Percentiles rank a stretch among this genome's conserved stretches.
Conservation (phyloP, 345 rosid species). For the Cardamine chenopodiifolia region DNA sequence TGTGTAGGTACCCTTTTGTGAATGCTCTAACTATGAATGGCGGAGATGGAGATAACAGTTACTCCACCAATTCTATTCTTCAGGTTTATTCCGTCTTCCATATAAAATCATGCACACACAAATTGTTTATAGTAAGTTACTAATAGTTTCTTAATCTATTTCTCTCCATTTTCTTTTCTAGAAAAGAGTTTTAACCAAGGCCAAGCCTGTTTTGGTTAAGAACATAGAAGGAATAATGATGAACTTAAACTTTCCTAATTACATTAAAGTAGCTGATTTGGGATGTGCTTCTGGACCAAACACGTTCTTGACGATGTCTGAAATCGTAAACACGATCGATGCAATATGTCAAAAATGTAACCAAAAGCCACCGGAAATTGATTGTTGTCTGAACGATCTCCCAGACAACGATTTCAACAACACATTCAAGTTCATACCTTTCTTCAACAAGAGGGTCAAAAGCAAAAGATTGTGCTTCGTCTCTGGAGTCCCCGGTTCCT, state of each 20-base stretch:
- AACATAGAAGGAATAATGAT: neutral
- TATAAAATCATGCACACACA: neutral
- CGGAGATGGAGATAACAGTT: constrained; percentile 26
- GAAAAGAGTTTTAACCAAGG: neutral
- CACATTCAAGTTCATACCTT: constrained; percentile 22
- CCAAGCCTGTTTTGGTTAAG: constrained; percentile 13
- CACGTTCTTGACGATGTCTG: constrained; percentile 26
- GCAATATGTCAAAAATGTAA: neutral
- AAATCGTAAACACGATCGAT: constrained; percentile 14
- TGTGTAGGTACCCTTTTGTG: neutral
- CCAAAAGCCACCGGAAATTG: constrained; percentile 29
- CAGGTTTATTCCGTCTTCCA: neutral
- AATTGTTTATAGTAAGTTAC: neutral
- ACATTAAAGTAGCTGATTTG: constrained; percentile 44
- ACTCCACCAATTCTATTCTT: constrained; percentile 28
- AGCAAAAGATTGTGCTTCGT: constrained; percentile 29
- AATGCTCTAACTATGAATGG: constrained; percentile 9
- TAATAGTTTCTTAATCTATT: neutral
- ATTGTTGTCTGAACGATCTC: constrained; percentile 50
- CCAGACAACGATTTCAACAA: constrained; percentile 48
- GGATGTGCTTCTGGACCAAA: constrained; percentile 54
- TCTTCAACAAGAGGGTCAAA: neutral
- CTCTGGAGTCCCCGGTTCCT: constrained; percentile 48
- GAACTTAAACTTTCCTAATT: neutral
- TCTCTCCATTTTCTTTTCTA: no score